Evolutionary conservation across 805 yeast species (phyloP).

Genomic region (Lipomyces starkeyi): DNA sequence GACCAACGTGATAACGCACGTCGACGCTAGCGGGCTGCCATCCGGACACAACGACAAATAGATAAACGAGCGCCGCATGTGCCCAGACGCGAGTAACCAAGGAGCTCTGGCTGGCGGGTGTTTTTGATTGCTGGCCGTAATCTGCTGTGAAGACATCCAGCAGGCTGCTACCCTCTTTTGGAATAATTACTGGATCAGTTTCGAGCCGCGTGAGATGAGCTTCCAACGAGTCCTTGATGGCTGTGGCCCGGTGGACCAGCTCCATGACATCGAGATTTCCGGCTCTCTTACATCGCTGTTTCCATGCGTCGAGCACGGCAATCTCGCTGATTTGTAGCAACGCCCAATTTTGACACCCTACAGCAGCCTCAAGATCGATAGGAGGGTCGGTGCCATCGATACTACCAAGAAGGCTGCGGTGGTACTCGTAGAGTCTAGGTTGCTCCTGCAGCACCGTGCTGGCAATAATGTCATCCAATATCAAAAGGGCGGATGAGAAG

Average conservation of each 20-base stretch:
- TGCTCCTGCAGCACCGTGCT: background rate
- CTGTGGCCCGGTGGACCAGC: background rate
- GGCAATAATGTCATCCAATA: background rate
- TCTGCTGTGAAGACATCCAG: background rate
- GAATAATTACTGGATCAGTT: background rate
- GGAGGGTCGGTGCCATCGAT: background rate
- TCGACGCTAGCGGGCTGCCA: constrained; percentile 6
- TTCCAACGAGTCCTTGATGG: background rate
- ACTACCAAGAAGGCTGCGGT: background rate
- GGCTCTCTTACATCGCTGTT: background rate
- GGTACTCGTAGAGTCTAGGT: background rate
- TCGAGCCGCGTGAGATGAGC: background rate
- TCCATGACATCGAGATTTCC: background rate
- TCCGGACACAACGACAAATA: background rate
- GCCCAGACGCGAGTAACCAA: background rate
- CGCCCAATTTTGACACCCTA: constrained; percentile 1
- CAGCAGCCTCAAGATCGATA: background rate
- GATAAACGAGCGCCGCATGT: background rate
- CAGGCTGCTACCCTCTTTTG: background rate
- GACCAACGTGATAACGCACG: background rate
- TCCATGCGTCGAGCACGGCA: background rate
- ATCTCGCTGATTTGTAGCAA: background rate
- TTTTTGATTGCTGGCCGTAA: background rate
- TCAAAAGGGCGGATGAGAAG: background rate
- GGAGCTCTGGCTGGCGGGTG: background rate